Evolutionary conservation across 192 early-diverging fungal species (phyloP), one percentile per base, ranked within the genome.

Genomic region (Geranomyces michiganensis): DNA sequence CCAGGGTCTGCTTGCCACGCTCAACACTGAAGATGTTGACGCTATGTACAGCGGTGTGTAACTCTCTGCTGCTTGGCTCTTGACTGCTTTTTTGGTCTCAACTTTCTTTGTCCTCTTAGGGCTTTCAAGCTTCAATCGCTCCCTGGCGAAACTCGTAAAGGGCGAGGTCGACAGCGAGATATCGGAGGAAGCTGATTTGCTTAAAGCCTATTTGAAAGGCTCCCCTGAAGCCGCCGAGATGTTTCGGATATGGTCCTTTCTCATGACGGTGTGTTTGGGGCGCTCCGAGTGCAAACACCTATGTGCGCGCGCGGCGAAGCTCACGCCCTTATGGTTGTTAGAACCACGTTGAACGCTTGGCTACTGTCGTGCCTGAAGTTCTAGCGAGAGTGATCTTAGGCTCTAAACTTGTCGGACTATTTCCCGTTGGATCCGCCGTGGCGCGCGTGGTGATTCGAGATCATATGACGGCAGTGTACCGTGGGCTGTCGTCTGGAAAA

Each of bases 391-490:
- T 91, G 19, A 88, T 92, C 27, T 65, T 81, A 36, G 78, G 72
- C 22, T 71, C 84, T 47, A 70, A 70, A 51, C 65, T 85, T 36
- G 65, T 87, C 62, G 77, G 76, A 30, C 19, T 67, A 56, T 33
- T 78, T 53, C 13, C 65, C 56, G 45, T 68, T 27, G 72, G 82
- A 0, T 65, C 84, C 9, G 68, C 70, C 15, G 77, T 88, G 9
- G 79, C 79, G 17, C 60, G 80, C 31, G 63, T 60, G n/a, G 81
- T 93, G 24, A 75, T 92, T 22, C 81, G 88, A 61, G 82, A 88
- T 36, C 85, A 89, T 49, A 84, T 94, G 88, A 86, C 82, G 31
- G 65, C 62, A 0, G 65, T 94, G 21, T 90, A 92, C 66, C 76
- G 87, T 13, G 81, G 83, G 47, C 71, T 94, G 26, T 86, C 83